phyloP scores from a whole-genome alignment of 495 filamentous ascomycete genomes.

The Chaetomidium leptoderma region DNA sequence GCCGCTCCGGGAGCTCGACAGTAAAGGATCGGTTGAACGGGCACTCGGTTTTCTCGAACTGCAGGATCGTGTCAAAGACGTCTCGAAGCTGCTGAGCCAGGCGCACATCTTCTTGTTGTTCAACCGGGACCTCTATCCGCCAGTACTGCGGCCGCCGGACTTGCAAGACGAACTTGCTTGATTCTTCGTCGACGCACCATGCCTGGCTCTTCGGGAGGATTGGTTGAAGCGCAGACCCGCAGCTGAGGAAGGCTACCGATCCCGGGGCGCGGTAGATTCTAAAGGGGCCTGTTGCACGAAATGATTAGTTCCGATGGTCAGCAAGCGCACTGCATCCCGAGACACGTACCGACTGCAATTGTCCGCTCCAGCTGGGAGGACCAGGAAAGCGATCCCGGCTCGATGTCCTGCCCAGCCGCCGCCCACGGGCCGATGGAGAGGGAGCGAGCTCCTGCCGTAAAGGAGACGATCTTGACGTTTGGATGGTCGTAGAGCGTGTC shows the following conservation, averaged over 20 bases:
- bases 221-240: conserved; percentile 70
- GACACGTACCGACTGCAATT: conserved; percentile 63
- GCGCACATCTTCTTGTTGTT: conserved; percentile 53
- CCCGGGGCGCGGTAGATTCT: conserved; percentile 76
- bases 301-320: not conserved
- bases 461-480: conserved; percentile 61
- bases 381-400: conserved; percentile 65
- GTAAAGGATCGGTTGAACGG: conserved; percentile 76
- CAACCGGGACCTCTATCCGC: conserved; percentile 75
- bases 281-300: conserved; percentile 56
- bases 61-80: conserved; percentile 64
- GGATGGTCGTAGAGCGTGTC: conserved; percentile 70
- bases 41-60: conserved; percentile 82
- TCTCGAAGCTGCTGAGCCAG: conserved; percentile 61
- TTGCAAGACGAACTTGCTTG: conserved; percentile 73
- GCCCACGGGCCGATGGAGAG: conserved; percentile 31
- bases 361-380: conserved; percentile 72
- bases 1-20: conserved; percentile 67
- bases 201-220: conserved; percentile 85
- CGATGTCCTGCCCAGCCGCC: conserved; percentile 34
- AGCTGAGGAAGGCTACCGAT: conserved; percentile 79
- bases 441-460: conserved; percentile 50
- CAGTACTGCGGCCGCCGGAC: conserved; percentile 78
- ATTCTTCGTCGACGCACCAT: conserved; percentile 84
- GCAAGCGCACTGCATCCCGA: not conserved